Base-by-base conservation (phyloP, 192 early-diverging fungal species). In the Kappamyces sp. region DNA sequence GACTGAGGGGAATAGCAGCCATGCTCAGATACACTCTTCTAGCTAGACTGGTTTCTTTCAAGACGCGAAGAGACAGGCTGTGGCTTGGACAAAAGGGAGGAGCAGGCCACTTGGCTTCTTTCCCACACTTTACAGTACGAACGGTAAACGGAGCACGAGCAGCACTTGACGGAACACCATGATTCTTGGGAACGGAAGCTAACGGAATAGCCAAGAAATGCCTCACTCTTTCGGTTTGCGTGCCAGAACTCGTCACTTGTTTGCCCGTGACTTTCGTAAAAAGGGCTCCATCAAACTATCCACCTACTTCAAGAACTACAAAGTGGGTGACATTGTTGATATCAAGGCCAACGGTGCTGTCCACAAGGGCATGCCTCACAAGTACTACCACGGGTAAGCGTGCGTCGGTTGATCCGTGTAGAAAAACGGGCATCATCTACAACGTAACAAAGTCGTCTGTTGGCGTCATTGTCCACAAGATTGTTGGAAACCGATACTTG, bases 291-390 rank as follows among this genome's bases (percentile, higher is more conserved):
- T 96, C 75, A 81, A 81, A 67, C 82, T 96, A 68, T 94, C 93
- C 70, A 98, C 93, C 75, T 98, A 96, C 87, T 73, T 98, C 69
- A 92, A 90, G 83, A 89, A 75, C 74, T 98, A 94, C 91, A 94
- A 94, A 85, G 90, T 95, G 52, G 96, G 96, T 54, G 96, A 98
- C 74, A 94, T 98, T 62, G 95, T 98, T 60, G 95, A 98, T 79
- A 92, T 98, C 82, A 95, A 94, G 87, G 94, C 90, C 60, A 93
- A 96, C 82, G 93, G 89, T 79, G 93, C 96, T 66, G 76, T 96
- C 75, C 96, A 98, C 81, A 94, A 94, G 87, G 96, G 96, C 78
- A 89, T 98, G 88, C 96, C 96, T 67, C 96, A 98, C 91, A 98
- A 96, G 87, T 98, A 87, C 88, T 98, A 98, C 87, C 96, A 98